Percentiles rank a stretch among this genome's conserved stretches.
These are phyloP conservation scores for Euphorbia schlechtendalii DNA, from an alignment of 441 rosid species.

Conservation along the genomic window DNA sequence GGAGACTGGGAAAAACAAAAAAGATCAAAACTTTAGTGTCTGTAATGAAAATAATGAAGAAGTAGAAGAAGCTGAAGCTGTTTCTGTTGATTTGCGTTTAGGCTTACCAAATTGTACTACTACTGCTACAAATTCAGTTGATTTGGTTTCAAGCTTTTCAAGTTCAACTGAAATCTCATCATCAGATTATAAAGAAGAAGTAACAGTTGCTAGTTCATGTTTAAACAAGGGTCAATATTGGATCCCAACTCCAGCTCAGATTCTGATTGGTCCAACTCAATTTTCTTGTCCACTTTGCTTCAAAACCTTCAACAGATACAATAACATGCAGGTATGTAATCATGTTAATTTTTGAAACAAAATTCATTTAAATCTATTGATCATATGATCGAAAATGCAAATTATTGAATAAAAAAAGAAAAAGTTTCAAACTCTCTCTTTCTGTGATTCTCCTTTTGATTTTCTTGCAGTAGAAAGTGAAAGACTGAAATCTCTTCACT, in stretches of 20 bases:
- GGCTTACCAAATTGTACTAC: slow-evolving; percentile 40
- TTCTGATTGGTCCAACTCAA: slow-evolving; percentile 73
- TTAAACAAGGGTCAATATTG: slow-evolving; percentile 76
- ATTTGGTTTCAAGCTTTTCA: slow-evolving; percentile 33
- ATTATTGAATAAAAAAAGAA: background rate
- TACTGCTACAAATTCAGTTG: slow-evolving; percentile 22
- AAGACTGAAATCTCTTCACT: slow-evolving; percentile 5
- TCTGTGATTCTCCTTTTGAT: slow-evolving; percentile 20
- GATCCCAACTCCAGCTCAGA: slow-evolving; percentile 84
- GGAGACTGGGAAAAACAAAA: slow-evolving; percentile 34
- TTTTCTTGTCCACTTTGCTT: slow-evolving; percentile 84
- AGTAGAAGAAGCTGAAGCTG: slow-evolving; percentile 28
- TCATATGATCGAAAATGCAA: background rate
- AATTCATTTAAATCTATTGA: too few species aligned
- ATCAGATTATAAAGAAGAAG: slow-evolving; percentile 33
- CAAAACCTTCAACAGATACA: slow-evolving; percentile 85
- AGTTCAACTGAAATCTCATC: slow-evolving; percentile 30
- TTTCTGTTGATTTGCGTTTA: slow-evolving; percentile 56
- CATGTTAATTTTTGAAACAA: background rate
- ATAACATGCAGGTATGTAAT: slow-evolving; percentile 75
- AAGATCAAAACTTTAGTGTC: slow-evolving; percentile 16
- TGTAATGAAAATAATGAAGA: too few species aligned
- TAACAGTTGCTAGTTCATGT: slow-evolving; percentile 20
- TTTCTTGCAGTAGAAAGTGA: slow-evolving; percentile 16
- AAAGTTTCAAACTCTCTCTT: slow-evolving; percentile 24